Conservation (phyloP, 352 stramenopile species). For the Phytophthora europaea region DNA sequence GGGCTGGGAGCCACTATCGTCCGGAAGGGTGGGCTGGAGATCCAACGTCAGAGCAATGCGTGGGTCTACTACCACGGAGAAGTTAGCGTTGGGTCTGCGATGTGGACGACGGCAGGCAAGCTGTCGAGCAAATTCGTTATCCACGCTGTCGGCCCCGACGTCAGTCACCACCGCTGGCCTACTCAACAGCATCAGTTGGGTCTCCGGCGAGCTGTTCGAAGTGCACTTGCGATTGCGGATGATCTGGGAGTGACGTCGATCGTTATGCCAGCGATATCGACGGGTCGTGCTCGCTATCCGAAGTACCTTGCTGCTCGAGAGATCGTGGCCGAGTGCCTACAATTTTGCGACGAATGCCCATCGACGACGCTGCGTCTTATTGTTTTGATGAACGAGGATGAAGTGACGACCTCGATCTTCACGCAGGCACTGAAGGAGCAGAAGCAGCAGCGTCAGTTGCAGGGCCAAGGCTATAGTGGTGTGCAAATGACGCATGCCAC, state of each 20-base stretch:
- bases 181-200: conserved; percentile 7
- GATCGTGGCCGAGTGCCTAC: conserved; percentile 41
- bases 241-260: conserved; percentile 38
- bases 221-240: conserved; percentile 34
- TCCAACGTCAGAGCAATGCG: conserved; percentile 36
- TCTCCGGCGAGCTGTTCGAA: conserved; percentile 26
- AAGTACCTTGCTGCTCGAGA: conserved; percentile 44
- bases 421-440: conserved; percentile 28
- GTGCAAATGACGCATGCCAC: background rate
- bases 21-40: conserved; percentile 29
- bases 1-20: conserved; percentile 44
- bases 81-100: conserved; percentile 42
- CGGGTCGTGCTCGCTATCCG: conserved; percentile 50
- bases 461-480: background rate
- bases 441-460: conserved; percentile 13
- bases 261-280: conserved; percentile 51
- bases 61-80: conserved; percentile 39
- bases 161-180: conserved; percentile 18
- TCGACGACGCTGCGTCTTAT: conserved; percentile 29
- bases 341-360: conserved; percentile 25
- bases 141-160: conserved; percentile 48
- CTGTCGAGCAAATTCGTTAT: conserved; percentile 49
- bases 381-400: conserved; percentile 46
- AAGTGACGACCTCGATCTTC: conserved; percentile 34
- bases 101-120: conserved; percentile 41